Evolutionary conservation across 495 filamentous ascomycete species (phyloP).

Genomic region (Talaromyces nanjingensis): DNA sequence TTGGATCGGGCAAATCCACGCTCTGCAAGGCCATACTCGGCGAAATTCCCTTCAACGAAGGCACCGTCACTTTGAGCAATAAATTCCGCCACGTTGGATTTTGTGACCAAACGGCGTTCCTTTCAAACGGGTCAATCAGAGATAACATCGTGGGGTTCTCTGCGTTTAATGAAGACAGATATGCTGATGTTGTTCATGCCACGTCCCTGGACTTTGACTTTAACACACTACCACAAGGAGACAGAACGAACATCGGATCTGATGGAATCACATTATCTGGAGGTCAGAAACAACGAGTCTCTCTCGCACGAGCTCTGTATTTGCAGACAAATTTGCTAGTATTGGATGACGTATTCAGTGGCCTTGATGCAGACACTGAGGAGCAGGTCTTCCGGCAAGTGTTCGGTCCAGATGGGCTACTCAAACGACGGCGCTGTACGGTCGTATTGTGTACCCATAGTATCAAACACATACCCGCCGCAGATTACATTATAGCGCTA

Average conservation of each 20-base stretch:
- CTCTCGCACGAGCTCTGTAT: slow-evolving; percentile 49
- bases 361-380: slow-evolving; percentile 54
- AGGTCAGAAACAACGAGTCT: slow-evolving; percentile 48
- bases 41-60: slow-evolving; percentile 19
- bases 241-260: slow-evolving; percentile 54
- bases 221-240: slow-evolving; percentile 43
- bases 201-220: slow-evolving; percentile 54
- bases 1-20: slow-evolving; percentile 24
- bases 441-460: slow-evolving; percentile 19
- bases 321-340: slow-evolving; percentile 43
- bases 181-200: slow-evolving; percentile 52
- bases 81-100: slow-evolving; percentile 25
- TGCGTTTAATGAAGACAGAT: slow-evolving; percentile 47
- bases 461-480: slow-evolving; percentile 24
- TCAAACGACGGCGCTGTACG: slow-evolving; percentile 40
- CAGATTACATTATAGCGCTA: slow-evolving; percentile 40
- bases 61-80: slow-evolving; percentile 14
- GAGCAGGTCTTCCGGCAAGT: slow-evolving; percentile 52
- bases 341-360: slow-evolving; percentile 55
- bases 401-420: slow-evolving; percentile 46
- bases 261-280: slow-evolving; percentile 58
- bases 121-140: slow-evolving; percentile 50
- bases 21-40: slow-evolving; percentile 20
- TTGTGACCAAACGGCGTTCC: slow-evolving; percentile 47
- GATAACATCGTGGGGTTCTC: slow-evolving; percentile 52